These are phyloP conservation scores for Plasmodium cynomolgi DNA, from an alignment of 169 alveolate genomes.

Conservation along the genomic window DNA sequence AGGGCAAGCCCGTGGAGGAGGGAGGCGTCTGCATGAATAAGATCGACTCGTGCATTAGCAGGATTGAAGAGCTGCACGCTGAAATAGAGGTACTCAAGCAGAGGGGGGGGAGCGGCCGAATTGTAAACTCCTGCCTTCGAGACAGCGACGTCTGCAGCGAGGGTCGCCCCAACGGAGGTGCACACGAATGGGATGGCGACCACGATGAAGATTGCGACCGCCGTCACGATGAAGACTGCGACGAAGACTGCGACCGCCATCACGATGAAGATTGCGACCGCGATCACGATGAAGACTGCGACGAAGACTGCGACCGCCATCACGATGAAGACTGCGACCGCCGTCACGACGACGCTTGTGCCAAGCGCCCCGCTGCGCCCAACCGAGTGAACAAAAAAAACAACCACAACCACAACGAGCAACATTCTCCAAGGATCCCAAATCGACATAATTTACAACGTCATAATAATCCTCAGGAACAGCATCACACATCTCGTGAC, in stretches of 20 bases:
- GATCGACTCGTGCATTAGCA: conserved; percentile 19
- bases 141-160: not conserved
- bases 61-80: conserved; percentile 7
- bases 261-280: not conserved
- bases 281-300: not conserved
- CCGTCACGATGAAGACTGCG: not conserved
- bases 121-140: not conserved
- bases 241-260: too few species aligned
- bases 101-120: not conserved
- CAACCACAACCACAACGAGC: not conserved
- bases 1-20: not conserved
- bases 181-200: not conserved
- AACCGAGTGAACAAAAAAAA: not conserved
- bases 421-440: not conserved
- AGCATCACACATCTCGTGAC: not conserved
- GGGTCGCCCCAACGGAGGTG: not conserved
- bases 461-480: conserved; percentile 7
- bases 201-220: too few species aligned
- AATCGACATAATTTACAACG: not conserved
- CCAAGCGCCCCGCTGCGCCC: not conserved
- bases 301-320: too few species aligned
- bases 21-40: not conserved
- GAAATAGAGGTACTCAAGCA: conserved; percentile 20
- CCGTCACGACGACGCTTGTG: too few species aligned
- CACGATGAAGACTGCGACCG: not conserved